Evolutionary conservation across 371 early-diverging fungal genomes (phyloP).

Genomic region (Entomophthora muscae): DNA sequence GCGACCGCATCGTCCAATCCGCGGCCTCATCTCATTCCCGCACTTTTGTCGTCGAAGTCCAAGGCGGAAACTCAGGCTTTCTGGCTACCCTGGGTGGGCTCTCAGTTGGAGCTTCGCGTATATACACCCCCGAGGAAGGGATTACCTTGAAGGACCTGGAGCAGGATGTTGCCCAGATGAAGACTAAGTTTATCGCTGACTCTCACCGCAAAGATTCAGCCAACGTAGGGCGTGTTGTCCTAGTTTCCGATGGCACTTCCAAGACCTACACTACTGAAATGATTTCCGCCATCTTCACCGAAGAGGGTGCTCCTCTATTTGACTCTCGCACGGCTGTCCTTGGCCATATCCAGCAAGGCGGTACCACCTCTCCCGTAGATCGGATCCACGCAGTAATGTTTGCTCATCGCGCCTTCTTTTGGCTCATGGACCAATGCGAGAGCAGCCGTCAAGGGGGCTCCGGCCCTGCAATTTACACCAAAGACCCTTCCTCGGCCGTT

Average conservation of each 20-base stretch:
- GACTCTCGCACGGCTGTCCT: conserved; percentile 84
- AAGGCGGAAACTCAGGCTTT: conserved; percentile 94
- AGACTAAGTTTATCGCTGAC: conserved; percentile 49
- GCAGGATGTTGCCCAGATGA: conserved; percentile 67
- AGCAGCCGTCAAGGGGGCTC: conserved; percentile 13
- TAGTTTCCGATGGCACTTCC: conserved; percentile 48
- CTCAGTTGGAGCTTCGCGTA: conserved; percentile 76
- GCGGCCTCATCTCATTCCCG: conserved; percentile 79
- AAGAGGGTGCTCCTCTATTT: conserved; percentile 87
- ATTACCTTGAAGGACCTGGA: conserved; percentile 60
- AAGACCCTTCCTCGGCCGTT: conserved; percentile 32
- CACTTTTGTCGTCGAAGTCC: conserved; percentile 96
- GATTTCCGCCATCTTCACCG: conserved; percentile 68
- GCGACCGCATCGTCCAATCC: conserved; percentile 87
- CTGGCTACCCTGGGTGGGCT: conserved; percentile 85
- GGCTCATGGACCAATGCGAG: conserved; percentile 25
- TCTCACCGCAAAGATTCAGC: conserved; percentile 54
- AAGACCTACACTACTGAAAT: conserved; percentile 82
- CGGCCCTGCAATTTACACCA: conserved; percentile 40
- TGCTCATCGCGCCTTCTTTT: conserved; percentile 49
- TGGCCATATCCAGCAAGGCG: conserved; percentile 96
- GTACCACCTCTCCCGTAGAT: conserved; percentile 89
- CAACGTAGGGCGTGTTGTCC: conserved; percentile 19
- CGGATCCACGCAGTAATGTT: conserved; percentile 80
- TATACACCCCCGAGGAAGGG: conserved; percentile 93